Conservation (phyloP, 768 basidiomycete genomes). For the Albatrellus ellisii region DNA sequence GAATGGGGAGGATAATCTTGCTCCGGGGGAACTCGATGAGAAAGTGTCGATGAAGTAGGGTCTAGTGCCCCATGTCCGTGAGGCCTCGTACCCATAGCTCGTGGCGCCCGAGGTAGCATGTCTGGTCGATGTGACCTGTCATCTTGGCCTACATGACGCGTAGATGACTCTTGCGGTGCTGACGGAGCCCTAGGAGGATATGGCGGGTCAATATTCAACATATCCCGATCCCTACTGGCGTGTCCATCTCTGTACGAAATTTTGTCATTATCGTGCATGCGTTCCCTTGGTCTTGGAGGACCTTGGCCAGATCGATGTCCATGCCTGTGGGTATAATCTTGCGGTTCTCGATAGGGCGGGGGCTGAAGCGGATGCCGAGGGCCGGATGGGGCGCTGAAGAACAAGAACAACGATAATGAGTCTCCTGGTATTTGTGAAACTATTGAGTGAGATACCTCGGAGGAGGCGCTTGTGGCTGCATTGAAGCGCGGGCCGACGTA, state of each 20-base stretch:
- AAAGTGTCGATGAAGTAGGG: neutral
- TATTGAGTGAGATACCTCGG: slow-evolving; percentile 2
- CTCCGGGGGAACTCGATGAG: neutral
- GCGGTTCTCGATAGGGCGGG: neutral
- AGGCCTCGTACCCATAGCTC: neutral
- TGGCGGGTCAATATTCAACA: slow-evolving; percentile 9
- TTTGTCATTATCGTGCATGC: slow-evolving; percentile 1
- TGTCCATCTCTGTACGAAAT: neutral
- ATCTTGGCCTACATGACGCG: neutral
- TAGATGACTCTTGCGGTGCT: neutral
- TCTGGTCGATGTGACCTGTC: neutral
- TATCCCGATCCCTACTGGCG: slow-evolving; percentile 3
- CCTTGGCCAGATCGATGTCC: too few species aligned
- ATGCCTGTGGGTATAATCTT: too few species aligned
- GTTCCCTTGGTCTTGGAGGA: too few species aligned
- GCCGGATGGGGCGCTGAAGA: slow-evolving; percentile 3
- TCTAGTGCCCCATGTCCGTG: too few species aligned
- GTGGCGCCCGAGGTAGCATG: neutral
- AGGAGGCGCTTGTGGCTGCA: neutral
- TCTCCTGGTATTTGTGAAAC: neutral
- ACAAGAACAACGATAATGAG: neutral
- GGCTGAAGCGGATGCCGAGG: slow-evolving; percentile 8
- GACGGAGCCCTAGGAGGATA: slow-evolving; percentile 5
- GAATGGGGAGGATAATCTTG: neutral
- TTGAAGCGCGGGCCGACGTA: neutral